These are phyloP conservation scores for Bonia amplexicaulis DNA, from an alignment of 176 grass and related monocot species.

Conservation along the genomic window DNA sequence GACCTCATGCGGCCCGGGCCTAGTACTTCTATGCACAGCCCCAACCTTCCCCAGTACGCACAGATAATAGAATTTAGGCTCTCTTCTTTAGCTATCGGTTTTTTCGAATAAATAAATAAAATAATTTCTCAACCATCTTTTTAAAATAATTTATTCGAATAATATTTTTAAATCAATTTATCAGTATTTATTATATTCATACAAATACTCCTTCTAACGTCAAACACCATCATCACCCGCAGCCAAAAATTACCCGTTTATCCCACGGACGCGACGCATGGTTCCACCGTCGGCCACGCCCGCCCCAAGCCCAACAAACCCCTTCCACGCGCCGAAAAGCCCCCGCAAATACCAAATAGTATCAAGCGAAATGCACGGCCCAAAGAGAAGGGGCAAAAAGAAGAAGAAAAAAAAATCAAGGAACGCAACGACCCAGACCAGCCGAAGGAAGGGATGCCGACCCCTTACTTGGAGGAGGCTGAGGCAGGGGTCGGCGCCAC, in stretches of 20 bases:
- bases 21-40: not conserved
- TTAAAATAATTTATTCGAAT: too few species aligned
- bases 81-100: too few species aligned
- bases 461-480: not conserved
- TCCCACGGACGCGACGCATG: conserved; percentile 6
- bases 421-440: not conserved
- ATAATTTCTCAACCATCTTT: too few species aligned
- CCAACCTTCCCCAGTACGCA: not conserved
- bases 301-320: not conserved
- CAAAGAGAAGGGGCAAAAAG: not conserved
- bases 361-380: not conserved
- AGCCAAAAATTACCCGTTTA: not conserved
- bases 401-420: not conserved
- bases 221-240: too few species aligned
- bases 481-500: conserved; percentile 30
- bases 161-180: too few species aligned
- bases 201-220: too few species aligned
- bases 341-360: not conserved
- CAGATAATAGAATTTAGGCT: not conserved
- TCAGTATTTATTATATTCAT: too few species aligned
- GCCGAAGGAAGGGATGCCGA: not conserved
- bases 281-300: not conserved
- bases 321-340: conserved; percentile 3
- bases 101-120: too few species aligned
- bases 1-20: too few species aligned